These are phyloP conservation scores for Eragrostis curvula DNA, from an alignment of 176 grass and related monocot species.

Conservation along the genomic window DNA sequence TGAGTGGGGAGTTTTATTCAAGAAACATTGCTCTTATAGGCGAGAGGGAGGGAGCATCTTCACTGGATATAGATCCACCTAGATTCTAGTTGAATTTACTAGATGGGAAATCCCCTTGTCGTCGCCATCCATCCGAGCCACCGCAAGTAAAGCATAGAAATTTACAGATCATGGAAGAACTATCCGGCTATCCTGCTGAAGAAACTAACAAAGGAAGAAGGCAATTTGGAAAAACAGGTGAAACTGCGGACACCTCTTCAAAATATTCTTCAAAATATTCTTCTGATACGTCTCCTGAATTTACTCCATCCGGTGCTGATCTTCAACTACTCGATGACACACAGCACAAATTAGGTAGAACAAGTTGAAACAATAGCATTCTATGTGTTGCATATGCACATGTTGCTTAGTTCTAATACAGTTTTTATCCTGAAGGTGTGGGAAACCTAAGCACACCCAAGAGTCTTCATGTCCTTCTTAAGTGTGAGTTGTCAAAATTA, in stretches of 20 bases:
- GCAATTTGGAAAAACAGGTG: constrained; percentile 54
- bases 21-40: constrained; percentile 64
- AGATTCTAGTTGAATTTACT: constrained; percentile 81
- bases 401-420: constrained; percentile 37
- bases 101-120: constrained; percentile 49
- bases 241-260: constrained; percentile 39
- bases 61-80: constrained; percentile 62
- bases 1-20: constrained; percentile 75
- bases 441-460: constrained; percentile 59
- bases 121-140: constrained; percentile 54
- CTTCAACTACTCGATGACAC: constrained; percentile 17
- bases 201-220: constrained; percentile 53
- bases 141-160: constrained; percentile 49
- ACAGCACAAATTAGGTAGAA: constrained; percentile 35
- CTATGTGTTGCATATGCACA: constrained; percentile 21
- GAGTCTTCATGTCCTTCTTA: constrained; percentile 63
- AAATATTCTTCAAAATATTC: constrained; percentile 25
- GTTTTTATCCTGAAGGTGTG: constrained; percentile 41
- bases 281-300: constrained; percentile 28
- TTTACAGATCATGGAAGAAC: constrained; percentile 47
- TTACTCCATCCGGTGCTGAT: constrained; percentile 18
- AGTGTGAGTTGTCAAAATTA: constrained; percentile 64
- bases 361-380: constrained; percentile 19
- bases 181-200: constrained; percentile 28
- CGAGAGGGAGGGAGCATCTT: constrained; percentile 58